These are phyloP conservation scores for Zalaria sp. DNA, from an alignment of 2,329 filamentous ascomycete genomes.

Conservation along the genomic window DNA sequence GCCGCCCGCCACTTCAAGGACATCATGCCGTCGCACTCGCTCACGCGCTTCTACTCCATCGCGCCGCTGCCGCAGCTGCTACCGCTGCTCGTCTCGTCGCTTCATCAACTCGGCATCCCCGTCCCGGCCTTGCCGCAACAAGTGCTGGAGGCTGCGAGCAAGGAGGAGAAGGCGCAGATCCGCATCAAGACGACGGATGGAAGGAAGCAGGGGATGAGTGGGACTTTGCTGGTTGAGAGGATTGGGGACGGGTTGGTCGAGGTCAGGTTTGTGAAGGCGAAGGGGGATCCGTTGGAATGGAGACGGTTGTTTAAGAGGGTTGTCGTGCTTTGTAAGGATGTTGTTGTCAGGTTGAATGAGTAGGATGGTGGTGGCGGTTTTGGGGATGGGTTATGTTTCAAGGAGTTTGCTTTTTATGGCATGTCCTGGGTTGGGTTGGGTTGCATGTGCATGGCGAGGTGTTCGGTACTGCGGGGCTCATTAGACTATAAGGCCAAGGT, in stretches of 20 bases:
- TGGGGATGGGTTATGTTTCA: too few relatives aligned
- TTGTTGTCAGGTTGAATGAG: slow-evolving; percentile 37
- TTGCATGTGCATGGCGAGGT: too few relatives aligned
- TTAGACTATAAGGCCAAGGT: too few relatives aligned
- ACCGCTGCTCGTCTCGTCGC: slow-evolving; percentile 63
- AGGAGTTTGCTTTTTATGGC: too few relatives aligned
- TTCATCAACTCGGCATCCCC: slow-evolving; percentile 76
- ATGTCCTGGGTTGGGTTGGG: too few relatives aligned
- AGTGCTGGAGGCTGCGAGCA: slow-evolving; percentile 24
- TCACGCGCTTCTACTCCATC: slow-evolving; percentile 85
- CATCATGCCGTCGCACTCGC: slow-evolving; percentile 72
- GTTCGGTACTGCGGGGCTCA: too few relatives aligned
- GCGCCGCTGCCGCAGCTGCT: slow-evolving; percentile 63
- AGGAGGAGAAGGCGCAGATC: slow-evolving; percentile 41
- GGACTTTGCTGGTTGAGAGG: slow-evolving; percentile 60
- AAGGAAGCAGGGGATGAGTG: slow-evolving; percentile 56
- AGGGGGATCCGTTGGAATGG: slow-evolving; percentile 95
- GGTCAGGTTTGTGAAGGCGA: slow-evolving; percentile 83
- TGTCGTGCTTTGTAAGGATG: slow-evolving; percentile 76
- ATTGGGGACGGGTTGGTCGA: slow-evolving; percentile 51
- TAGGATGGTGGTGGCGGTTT: too few relatives aligned
- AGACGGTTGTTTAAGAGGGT: slow-evolving; percentile 92
- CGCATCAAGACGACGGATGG: slow-evolving; percentile 63
- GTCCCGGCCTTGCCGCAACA: slow-evolving; percentile 32
- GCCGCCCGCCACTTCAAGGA: slow-evolving; percentile 78